These are phyloP conservation scores for Amoebophrya sp. DNA, from an alignment of 169 alveolate genomes.

Conservation along the genomic window DNA sequence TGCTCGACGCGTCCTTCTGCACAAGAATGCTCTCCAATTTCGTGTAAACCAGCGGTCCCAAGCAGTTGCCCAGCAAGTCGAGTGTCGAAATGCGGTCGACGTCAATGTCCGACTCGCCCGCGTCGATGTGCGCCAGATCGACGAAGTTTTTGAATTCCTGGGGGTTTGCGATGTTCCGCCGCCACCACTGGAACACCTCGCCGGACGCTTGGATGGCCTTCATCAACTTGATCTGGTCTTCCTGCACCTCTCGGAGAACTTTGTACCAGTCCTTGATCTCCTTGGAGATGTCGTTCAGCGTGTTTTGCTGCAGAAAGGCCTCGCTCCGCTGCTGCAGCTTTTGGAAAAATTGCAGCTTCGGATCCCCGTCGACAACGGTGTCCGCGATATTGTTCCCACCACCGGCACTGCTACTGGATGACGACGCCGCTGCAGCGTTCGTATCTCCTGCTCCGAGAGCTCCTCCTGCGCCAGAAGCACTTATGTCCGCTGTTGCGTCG, in stretches of 20 bases:
- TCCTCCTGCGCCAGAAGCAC: no score
- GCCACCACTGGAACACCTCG: constrained; percentile 2
- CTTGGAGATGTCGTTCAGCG: not conserved
- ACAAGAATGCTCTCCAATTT: not conserved
- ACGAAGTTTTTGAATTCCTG: constrained; percentile 16
- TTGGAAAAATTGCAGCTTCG: not conserved
- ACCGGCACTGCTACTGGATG: no score
- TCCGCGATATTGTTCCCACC: no score
- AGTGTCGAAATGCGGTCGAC: not conserved
- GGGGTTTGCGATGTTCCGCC: not conserved
- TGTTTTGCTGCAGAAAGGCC: not conserved
- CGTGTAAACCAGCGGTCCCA: not conserved
- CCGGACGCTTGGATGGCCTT: not conserved
- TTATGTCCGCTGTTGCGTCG: no score
- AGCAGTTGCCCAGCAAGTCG: not conserved
- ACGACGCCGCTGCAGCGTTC: no score
- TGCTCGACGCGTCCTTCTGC: not conserved
- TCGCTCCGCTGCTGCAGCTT: not conserved
- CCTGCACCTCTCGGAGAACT: not conserved
- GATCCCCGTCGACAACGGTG: no score
- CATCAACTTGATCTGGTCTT: not conserved
- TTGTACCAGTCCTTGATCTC: not conserved
- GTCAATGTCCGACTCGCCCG: constrained; percentile 19
- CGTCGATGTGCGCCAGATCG: constrained; percentile 22
- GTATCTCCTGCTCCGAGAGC: no score